These are phyloP conservation scores for Trichoderma citrinoviride DNA, from an alignment of 2,329 filamentous ascomycete genomes.

Conservation along the genomic window DNA sequence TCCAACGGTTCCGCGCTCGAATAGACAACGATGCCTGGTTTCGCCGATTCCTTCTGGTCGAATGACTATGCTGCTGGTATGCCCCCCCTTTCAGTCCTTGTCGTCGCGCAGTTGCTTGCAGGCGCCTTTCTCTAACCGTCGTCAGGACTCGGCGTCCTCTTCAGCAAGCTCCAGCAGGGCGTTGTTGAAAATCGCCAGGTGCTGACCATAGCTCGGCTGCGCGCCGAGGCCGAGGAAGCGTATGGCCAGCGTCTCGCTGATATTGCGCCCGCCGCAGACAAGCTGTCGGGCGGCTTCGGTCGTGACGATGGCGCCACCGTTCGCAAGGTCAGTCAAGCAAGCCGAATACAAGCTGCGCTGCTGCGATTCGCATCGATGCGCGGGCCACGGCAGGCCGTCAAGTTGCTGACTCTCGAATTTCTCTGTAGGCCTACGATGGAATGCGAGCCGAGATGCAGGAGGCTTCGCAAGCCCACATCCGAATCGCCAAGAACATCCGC, in stretches of 20 bases:
- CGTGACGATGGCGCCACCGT: constrained; percentile 95
- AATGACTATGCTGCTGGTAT: constrained; percentile 91
- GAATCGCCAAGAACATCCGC: constrained; percentile 93
- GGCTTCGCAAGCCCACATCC: constrained; percentile 83
- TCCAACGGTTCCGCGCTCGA: not conserved
- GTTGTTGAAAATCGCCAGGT: constrained; percentile 94
- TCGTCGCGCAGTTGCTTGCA: not conserved
- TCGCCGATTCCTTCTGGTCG: constrained; percentile 97
- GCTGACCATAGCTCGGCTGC: constrained; percentile 85
- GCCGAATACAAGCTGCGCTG: not conserved
- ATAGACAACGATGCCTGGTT: constrained; percentile 68
- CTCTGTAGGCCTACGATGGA: constrained; percentile 79
- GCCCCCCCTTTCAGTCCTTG: not conserved
- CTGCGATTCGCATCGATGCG: not conserved
- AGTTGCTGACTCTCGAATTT: constrained; percentile 24
- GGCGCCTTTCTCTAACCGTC: not conserved
- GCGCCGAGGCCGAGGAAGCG: constrained; percentile 89
- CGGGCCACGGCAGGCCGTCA: not conserved
- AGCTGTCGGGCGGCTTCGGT: constrained; percentile 76
- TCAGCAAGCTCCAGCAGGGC: constrained; percentile 94
- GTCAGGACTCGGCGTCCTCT: constrained; percentile 82
- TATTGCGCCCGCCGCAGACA: constrained; percentile 79
- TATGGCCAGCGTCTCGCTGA: constrained; percentile 80
- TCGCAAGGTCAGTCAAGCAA: constrained; percentile 65
- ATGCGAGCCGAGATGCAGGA: constrained; percentile 91